phyloP scores from a whole-genome alignment of 768 basidiomycete species.

The Hemileccinum impolitum region DNA sequence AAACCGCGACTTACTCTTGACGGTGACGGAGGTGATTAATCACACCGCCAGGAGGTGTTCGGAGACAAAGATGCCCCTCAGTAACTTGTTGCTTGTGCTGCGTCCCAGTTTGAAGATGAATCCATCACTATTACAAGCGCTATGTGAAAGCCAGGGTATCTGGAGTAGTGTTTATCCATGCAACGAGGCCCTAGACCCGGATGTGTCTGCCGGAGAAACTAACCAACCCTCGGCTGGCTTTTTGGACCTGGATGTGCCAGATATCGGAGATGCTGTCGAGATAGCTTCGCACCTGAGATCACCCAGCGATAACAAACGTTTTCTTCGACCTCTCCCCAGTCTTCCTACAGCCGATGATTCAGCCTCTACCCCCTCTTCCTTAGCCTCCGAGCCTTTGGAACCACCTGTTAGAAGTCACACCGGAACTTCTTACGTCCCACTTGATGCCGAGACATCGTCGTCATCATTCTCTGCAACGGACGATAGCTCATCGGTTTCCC shows the following conservation, averaged over 20 bases:
- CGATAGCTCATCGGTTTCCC: constrained; percentile 34
- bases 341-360: constrained; percentile 17
- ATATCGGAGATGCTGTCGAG: background rate
- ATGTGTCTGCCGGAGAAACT: background rate
- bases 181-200: constrained; percentile 7
- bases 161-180: constrained; percentile 43
- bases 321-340: constrained; percentile 22
- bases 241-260: background rate
- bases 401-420: background rate
- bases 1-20: constrained; percentile 80
- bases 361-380: constrained; percentile 3
- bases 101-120: constrained; percentile 84
- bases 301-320: constrained; percentile 15
- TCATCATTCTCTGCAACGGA: constrained; percentile 27
- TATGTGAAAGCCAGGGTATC: constrained; percentile 68
- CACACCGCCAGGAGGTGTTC: constrained; percentile 64
- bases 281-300: constrained; percentile 1
- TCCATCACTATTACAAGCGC: constrained; percentile 63
- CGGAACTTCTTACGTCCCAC: background rate
- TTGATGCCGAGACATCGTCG: constrained; percentile 21
- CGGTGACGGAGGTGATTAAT: constrained; percentile 76
- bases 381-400: constrained; percentile 3
- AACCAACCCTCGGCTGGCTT: background rate
- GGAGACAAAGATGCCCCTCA: constrained; percentile 90
- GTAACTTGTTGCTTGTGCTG: constrained; percentile 83